Percentiles rank a stretch among this genome's conserved stretches.
phyloP scores from a whole-genome alignment of 768 basidiomycete species.

The Mycena alexandri region DNA sequence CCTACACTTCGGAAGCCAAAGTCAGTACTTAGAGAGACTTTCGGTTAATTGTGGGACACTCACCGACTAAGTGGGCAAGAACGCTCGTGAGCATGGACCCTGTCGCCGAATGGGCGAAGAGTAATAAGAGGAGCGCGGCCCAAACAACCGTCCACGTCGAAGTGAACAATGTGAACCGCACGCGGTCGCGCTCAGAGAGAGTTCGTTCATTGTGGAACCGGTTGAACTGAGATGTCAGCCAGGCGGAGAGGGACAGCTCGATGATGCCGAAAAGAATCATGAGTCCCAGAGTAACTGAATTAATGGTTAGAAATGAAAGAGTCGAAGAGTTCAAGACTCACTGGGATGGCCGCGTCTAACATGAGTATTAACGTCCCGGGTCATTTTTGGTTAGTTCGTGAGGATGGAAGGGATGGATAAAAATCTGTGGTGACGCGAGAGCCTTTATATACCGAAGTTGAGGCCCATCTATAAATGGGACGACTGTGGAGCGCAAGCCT shows the following conservation, averaged over 20 bases:
- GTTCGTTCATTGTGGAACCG: constrained; percentile 64
- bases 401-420: neutral
- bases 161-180: constrained; percentile 77
- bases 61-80: constrained; percentile 68
- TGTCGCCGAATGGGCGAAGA: constrained; percentile 66
- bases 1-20: too few relatives aligned
- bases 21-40: too few relatives aligned
- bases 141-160: constrained; percentile 79
- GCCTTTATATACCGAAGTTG: too few relatives aligned
- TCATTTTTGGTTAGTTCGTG: constrained; percentile 42
- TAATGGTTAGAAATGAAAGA: constrained; percentile 10
- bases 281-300: constrained; percentile 63
- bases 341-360: constrained; percentile 69
- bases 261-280: constrained; percentile 74
- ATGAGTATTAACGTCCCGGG: constrained; percentile 47
- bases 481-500: too few relatives aligned
- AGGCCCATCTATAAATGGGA: too few relatives aligned
- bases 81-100: constrained; percentile 71
- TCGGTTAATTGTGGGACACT: too few relatives aligned
- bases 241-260: constrained; percentile 81
- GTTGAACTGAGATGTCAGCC: constrained; percentile 76
- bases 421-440: neutral
- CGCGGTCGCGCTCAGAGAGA: constrained; percentile 67
- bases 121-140: constrained; percentile 61
- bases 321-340: constrained; percentile 44